Evolutionary conservation across 208 protist genomes (phyloP), one percentile per base, ranked within the genome.

Genomic region (Wallacemonas sp.): DNA sequence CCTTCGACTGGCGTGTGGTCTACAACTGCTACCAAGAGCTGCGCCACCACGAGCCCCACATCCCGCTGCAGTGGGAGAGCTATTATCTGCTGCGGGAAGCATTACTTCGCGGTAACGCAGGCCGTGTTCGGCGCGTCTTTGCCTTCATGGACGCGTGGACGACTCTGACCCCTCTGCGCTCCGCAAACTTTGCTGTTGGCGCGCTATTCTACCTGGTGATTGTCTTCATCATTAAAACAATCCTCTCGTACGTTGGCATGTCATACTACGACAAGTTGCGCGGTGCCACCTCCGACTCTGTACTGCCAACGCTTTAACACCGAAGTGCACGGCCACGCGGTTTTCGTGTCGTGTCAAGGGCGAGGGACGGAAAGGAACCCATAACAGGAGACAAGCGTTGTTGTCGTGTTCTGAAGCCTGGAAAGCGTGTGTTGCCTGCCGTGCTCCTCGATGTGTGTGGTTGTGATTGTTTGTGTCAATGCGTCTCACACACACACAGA

Each of bases 21-120:
- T 94, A 96, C 70, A 94, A 94, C 71, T 93, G 86, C 67, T 96
- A 96, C 67, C 70, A 82, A 30, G 87, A 94, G 55, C 75, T 96
- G 75, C 83, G 91, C 65, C 49, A 67, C 42, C 77, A 75, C 14
- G 58, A 84, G 2, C 91, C 91, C 0, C 66, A 66, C 1, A 86
- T 96, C 21, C 78, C 59, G 36, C 75, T 93, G n/a, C 38, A 87
- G 47, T 96, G 91, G 88, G 76, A 87, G 47, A 96, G 77, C 63
- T 96, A 96, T 67, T 44, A 79, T 30, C 60, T 96, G 2, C 53
- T 96, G 36, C 41, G 69, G 5, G 86, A 91, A 56, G 91, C 88
- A 14, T 55, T 96, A 42, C 42, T 66, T 24, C 79, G 77, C 26
- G 88, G 91, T 14, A 46, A 65, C 3, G 88, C 84, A 2, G 91